phyloP scores from a whole-genome alignment of 1,139 yeast species.

The Pichia sp. region DNA sequence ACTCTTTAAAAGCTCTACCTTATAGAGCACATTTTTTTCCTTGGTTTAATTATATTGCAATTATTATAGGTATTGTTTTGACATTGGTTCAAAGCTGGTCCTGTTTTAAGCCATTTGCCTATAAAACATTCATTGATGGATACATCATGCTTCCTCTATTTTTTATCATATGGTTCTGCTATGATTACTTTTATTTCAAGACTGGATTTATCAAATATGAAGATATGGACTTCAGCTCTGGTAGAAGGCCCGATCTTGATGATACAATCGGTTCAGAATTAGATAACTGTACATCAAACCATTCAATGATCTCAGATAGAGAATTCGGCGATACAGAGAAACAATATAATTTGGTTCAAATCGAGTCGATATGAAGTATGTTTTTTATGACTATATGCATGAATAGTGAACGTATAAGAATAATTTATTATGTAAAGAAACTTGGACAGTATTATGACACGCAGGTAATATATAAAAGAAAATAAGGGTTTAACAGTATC shows the following conservation, averaged over 20 bases:
- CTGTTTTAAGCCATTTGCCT: slow-evolving; percentile 51
- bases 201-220: slow-evolving; percentile 21
- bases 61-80: slow-evolving; percentile 42
- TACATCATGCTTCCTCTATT: slow-evolving; percentile 57
- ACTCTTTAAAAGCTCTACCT: slow-evolving; percentile 40
- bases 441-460: no score
- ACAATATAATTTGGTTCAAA: no score
- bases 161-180: slow-evolving; percentile 33
- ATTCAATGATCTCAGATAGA: no score
- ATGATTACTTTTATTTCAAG: slow-evolving; percentile 29
- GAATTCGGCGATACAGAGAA: no score
- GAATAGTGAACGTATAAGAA: no score
- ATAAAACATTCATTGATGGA: slow-evolving; percentile 55
- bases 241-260: slow-evolving; percentile 29
- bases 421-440: no score
- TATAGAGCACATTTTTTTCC: slow-evolving; percentile 50
- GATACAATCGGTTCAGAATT: slow-evolving; percentile 15
- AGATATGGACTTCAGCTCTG: slow-evolving; percentile 46
- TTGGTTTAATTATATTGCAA: slow-evolving; percentile 41
- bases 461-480: no score
- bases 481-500: no score
- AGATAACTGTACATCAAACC: slow-evolving; percentile 8
- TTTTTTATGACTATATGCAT: no score
- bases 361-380: no score
- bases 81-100: slow-evolving; percentile 68